phyloP scores from a whole-genome alignment of 192 early-diverging fungal species.

The Coemansia sp. region DNA sequence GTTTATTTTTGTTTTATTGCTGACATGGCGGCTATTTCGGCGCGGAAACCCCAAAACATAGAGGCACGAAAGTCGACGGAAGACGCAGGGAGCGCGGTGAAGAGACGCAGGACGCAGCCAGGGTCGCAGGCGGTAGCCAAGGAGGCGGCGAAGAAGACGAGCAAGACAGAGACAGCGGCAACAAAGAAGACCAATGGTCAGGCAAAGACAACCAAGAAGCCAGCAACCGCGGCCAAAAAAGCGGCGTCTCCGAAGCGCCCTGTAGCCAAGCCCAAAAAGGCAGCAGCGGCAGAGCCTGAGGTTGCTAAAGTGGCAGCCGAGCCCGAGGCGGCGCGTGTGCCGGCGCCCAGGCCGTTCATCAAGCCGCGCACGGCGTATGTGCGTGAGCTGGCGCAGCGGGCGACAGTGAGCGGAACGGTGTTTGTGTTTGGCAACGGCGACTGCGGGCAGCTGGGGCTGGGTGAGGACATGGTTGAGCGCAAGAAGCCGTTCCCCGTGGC shows the following conservation, averaged over 20 bases:
- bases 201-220: constrained; percentile 10
- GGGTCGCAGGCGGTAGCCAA: neutral
- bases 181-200: constrained; percentile 14
- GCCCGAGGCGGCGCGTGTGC: neutral
- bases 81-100: constrained; percentile 26
- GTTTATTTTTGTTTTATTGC: neutral
- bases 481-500: constrained; percentile 68
- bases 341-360: constrained; percentile 31
- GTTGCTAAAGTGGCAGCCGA: too few relatives aligned
- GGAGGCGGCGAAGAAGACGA: constrained; percentile 11
- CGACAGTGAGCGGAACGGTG: constrained; percentile 44
- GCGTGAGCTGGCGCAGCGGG: constrained; percentile 27
- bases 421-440: constrained; percentile 89
- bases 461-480: constrained; percentile 78
- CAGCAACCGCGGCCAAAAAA: constrained; percentile 3
- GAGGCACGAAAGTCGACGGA: constrained; percentile 31
- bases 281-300: neutral
- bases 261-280: constrained; percentile 5
- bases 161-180: constrained; percentile 18
- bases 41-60: constrained; percentile 4
- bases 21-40: neutral
- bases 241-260: too few relatives aligned
- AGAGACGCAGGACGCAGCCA: constrained; percentile 39
- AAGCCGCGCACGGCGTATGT: constrained; percentile 35
- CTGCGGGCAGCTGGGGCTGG: constrained; percentile 88